A percentile compares a stretch with the other conserved stretches of the same genome.
These are phyloP conservation scores for Tuber brumale DNA, from an alignment of 495 filamentous ascomycete genomes.

Conservation along the genomic window DNA sequence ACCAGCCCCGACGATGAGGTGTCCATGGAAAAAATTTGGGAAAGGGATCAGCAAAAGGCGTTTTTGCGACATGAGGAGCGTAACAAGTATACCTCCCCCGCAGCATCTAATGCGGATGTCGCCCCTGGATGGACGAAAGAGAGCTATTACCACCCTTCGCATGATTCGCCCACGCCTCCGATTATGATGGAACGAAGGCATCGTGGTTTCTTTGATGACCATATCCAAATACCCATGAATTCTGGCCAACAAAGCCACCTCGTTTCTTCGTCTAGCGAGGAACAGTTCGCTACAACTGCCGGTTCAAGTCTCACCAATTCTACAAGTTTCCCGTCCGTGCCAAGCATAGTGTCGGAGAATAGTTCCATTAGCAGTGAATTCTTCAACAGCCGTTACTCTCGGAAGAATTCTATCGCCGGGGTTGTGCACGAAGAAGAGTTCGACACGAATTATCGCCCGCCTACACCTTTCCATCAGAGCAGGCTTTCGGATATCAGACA, in stretches of 20 bases:
- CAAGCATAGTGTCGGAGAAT: slow-evolving; percentile 34
- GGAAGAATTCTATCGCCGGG: slow-evolving; percentile 34
- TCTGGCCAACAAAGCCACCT: slow-evolving; percentile 12
- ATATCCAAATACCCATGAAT: slow-evolving; percentile 14
- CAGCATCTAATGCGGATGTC: neutral
- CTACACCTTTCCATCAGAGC: slow-evolving; percentile 27
- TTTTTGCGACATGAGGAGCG: slow-evolving; percentile 27
- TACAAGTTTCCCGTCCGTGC: slow-evolving; percentile 38
- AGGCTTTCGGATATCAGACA: slow-evolving; percentile 6
- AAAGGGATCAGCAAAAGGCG: slow-evolving; percentile 28
- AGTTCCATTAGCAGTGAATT: slow-evolving; percentile 40
- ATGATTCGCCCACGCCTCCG: slow-evolving; percentile 31
- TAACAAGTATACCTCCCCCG: slow-evolving; percentile 23
- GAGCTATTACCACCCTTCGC: slow-evolving; percentile 21
- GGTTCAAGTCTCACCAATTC: slow-evolving; percentile 41
- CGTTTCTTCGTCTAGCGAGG: slow-evolving; percentile 38
- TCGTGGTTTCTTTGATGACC: slow-evolving; percentile 29
- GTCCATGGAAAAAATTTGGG: slow-evolving; percentile 34
- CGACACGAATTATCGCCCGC: slow-evolving; percentile 27
- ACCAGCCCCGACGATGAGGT: slow-evolving; percentile 35
- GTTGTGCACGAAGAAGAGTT: slow-evolving; percentile 30
- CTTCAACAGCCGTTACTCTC: slow-evolving; percentile 36
- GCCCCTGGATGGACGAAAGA: slow-evolving; percentile 29
- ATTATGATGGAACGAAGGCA: slow-evolving; percentile 30
- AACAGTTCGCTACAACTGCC: slow-evolving; percentile 39